Base-by-base conservation (phyloP, 305 asterid genomes). In the Fraxinus floribunda region DNA sequence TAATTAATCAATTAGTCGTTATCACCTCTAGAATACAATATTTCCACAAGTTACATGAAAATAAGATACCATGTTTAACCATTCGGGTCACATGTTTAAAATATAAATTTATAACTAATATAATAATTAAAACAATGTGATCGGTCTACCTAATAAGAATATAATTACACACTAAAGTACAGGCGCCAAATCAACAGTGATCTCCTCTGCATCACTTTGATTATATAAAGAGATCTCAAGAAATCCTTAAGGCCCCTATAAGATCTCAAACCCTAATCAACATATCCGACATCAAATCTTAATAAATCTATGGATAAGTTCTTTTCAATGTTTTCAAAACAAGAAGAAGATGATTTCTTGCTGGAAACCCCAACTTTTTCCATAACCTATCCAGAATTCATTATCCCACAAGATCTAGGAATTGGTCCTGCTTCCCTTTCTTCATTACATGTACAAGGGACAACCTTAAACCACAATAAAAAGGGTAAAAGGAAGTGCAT, bases 151-250 rank as follows among this genome's bases (percentile, higher is more conserved):
- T 7, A 39, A 39, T 39, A 39, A 7, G 46, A 39, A 39, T 39
- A 39, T 8, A 39, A 39, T 39, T 8, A 39, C 10, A 8, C 46
- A 39, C 46, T 1, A 8, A 39, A 39, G 46, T 39, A 39, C 49
- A 9, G 49, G 2, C 15, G 49, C 49, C 15, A 39, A 39, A 8
- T 39, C 49, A 39, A 39, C 15, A 39, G 49, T 39, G 49, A 39
- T 39, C 49, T 1, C 13, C 13, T 39, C 49, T 7, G 46, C 3
- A 38, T 38, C 46, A 7, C 46, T 8, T 83, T 77, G 62, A 71
- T 57, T 71, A 80, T 38, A 80, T 71, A 35, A 16, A 72, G 10
- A 55, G 79, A 80, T 80, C 29, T 76, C 74, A 76, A 72, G 80
- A 77, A 83, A 70, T 74, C 32, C 20, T 52, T 1, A 1, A 38